These are phyloP conservation scores for Ballota nigra DNA, from an alignment of 257 asterid genomes.

Conservation along the genomic window DNA sequence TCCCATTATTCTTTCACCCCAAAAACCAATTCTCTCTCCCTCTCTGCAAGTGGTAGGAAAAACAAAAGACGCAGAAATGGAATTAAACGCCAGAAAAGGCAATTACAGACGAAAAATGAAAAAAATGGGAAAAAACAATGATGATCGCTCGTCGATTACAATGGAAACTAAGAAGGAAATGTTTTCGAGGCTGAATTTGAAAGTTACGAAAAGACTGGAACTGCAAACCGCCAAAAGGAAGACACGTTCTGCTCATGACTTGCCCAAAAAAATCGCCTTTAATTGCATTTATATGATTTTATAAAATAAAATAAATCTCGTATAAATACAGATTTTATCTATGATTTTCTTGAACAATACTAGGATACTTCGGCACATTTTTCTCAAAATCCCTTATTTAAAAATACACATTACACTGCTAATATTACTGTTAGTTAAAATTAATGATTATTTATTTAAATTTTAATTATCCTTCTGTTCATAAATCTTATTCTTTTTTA, in stretches of 20 bases:
- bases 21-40: background rate
- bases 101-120: constrained; percentile 9
- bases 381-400: no score
- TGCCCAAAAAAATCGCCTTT: background rate
- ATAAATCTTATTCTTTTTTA: no score
- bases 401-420: no score
- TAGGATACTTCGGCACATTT: no score
- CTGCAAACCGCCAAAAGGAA: constrained; percentile 38
- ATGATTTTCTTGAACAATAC: no score
- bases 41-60: background rate
- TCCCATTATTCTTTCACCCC: constrained; percentile 49
- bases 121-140: background rate
- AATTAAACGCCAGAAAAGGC: background rate
- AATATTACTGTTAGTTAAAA: no score
- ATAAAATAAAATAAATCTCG: no score
- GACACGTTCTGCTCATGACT: background rate
- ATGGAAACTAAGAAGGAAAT: constrained; percentile 20
- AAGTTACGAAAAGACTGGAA: constrained; percentile 24
- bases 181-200: constrained; percentile 22
- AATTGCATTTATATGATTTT: no score
- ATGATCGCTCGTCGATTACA: constrained; percentile 10
- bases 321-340: no score
- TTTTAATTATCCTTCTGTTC: no score
- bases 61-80: constrained; percentile 2
- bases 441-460: no score